phyloP scores from a whole-genome alignment of 2,329 filamentous ascomycete genomes.

The Gnomoniopsis sp. region DNA sequence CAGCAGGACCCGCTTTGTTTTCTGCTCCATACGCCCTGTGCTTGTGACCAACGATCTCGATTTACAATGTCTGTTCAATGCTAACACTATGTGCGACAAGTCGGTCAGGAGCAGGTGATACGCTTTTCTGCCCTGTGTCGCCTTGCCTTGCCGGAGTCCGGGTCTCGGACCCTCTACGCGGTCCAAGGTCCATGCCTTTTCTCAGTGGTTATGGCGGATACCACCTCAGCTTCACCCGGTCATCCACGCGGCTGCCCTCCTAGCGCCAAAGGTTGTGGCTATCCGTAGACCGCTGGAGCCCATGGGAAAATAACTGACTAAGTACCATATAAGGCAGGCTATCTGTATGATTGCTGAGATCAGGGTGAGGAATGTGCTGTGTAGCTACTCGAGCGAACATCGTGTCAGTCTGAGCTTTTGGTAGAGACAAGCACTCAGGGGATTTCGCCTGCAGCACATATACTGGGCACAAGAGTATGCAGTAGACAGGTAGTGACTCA shows the following conservation, averaged over 20 bases:
- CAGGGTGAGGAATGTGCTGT: constrained; percentile 79
- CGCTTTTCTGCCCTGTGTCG: neutral
- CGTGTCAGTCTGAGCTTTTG: constrained; percentile 12
- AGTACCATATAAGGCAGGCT: constrained; percentile 82
- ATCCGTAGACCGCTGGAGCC: constrained; percentile 83
- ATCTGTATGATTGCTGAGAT: constrained; percentile 82
- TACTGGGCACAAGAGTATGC: neutral
- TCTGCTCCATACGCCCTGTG: constrained; percentile 5
- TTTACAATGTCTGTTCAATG: neutral
- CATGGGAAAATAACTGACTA: constrained; percentile 98
- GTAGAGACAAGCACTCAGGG: neutral
- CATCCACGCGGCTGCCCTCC: constrained; percentile 85
- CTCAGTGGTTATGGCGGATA: neutral
- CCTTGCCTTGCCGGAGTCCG: neutral
- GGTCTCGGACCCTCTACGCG: neutral
- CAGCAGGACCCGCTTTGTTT: neutral
- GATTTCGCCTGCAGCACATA: neutral
- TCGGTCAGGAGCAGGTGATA: neutral
- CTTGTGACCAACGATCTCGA: constrained; percentile 7
- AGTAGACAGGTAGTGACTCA: constrained; percentile 51
- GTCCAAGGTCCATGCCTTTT: neutral
- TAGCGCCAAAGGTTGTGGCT: constrained; percentile 80
- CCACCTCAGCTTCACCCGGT: constrained; percentile 50
- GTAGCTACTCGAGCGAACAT: constrained; percentile 56
- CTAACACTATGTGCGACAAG: neutral